Evolutionary conservation across 768 basidiomycete genomes (phyloP), one percentile per base, ranked within the genome.

Genomic region (Naganishia kalamii): DNA sequence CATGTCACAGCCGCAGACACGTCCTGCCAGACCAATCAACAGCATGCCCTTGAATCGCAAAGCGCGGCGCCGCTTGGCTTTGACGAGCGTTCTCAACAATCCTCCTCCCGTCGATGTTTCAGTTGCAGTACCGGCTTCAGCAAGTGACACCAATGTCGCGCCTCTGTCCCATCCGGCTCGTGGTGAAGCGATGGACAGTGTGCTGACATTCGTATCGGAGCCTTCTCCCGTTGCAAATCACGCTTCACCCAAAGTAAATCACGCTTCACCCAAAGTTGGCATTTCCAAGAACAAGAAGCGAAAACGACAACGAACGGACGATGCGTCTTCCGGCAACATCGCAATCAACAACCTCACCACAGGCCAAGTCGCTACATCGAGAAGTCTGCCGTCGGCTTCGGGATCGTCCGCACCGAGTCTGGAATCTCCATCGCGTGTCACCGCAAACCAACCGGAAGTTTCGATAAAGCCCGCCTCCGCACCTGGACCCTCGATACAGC

Each of bases 81-180:
- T 54, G 19, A 54, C 51, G 5, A 57, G 37, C 37, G 54, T 35
- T 15, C 23, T 57, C 33, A 57, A 57, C 21, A 40, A 57, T 35
- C 54, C 54, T 4, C 4, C 12, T 10, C 1, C 13, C 7, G 13
- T 25, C 32, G 33, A 52, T 2, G 19, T 33, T n/a, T n/a, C 33
- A 4, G 11, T 1, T 32, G 51, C 51, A 29, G 33, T 32, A 4
- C 29, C 32, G 4, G 13, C 50, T 32, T 32, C 29, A 4, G 3
- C 47, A 7, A 5, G 23, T 23, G 17, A 13, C 3, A 25, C 27
- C 21, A n/a, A n/a, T n/a, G n/a, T 25, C 32, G 6, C 32, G 21
- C 10, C 17, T 35, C 37, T 40, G 8, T 40, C 37, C 37, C 37
- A 40, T 8, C 8, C 37, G 17, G 37, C 7, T 7, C 7, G 8